Percentiles rank a stretch among this genome's conserved stretches.
phyloP scores from a whole-genome alignment of 768 basidiomycete genomes.

The Piloderma croceum region DNA sequence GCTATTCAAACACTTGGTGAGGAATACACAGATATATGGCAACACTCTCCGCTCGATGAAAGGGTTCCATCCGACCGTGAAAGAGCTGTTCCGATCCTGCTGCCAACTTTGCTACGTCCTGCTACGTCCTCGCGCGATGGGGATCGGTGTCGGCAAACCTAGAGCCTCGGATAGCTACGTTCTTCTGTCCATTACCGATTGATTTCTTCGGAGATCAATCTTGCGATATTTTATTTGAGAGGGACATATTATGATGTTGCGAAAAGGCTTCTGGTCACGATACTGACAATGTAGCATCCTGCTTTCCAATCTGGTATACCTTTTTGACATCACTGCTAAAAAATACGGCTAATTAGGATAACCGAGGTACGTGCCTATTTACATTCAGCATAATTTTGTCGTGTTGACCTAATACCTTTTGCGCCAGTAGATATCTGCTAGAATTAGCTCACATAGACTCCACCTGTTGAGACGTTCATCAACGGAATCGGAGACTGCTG shows the following conservation, averaged over 20 bases:
- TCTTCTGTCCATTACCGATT: slow-evolving; percentile 42
- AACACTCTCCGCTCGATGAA: slow-evolving; percentile 42
- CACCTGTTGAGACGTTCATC: too few relatives aligned
- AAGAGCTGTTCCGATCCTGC: slow-evolving; percentile 54
- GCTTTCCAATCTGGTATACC: too few relatives aligned
- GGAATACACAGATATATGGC: slow-evolving; percentile 85
- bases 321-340: too few relatives aligned
- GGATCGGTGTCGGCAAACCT: slow-evolving; percentile 30
- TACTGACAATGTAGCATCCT: too few relatives aligned
- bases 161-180: slow-evolving; percentile 27
- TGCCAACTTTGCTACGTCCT: slow-evolving; percentile 61
- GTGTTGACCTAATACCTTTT: too few relatives aligned
- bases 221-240: slow-evolving; percentile 74
- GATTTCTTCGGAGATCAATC: slow-evolving; percentile 66
- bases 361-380: too few relatives aligned
- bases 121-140: slow-evolving; percentile 54
- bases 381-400: too few relatives aligned
- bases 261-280: slow-evolving; percentile 60
- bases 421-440: too few relatives aligned
- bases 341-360: too few relatives aligned
- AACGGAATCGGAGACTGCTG: too few relatives aligned
- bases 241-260: slow-evolving; percentile 75
- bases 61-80: slow-evolving; percentile 40
- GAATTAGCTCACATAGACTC: too few relatives aligned
- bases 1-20: slow-evolving; percentile 84